Evolutionary conservation across 306 rosid genomes (phyloP), one percentile per base, ranked within the genome.

Genomic region (Vigna angularis): DNA sequence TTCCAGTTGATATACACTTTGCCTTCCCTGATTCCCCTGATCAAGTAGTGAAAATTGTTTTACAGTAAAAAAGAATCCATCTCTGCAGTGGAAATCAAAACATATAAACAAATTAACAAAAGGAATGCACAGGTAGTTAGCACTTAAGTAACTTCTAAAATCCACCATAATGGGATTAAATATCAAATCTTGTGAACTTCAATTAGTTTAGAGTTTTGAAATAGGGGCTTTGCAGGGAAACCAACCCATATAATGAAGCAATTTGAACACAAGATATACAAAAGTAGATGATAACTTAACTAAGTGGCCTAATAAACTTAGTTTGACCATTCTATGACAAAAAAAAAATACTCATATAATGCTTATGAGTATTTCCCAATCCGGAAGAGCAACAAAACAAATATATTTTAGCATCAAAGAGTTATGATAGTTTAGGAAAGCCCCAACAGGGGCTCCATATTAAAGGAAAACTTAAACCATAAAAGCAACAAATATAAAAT

Each of bases 31-130:
- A 80, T 51, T 86, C 78, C 93, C 98, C 70, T 88, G 88, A 84
- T 93, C 94, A 67, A 93, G 96, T 86, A 93, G 85, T 58, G 98
- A 93, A 81, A 93, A 96, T 88, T 93, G 94, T 85, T 93, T 93
- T 16, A 93, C 83, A 76, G 96, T 96, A 82, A 90, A 86, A 71
- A 93, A 93, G 76, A 45, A 53, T 50, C 98, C 98, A 49, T 82
- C 85, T 28, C 98, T 93, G 82, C 58, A 75, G 44, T 71, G 70
- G 55, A 52, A 58, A 67, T 28, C 55, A 82, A 70, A 38, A 76
- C 49, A 69, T 28, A 26, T 57, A n/a, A 22, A 63, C 50, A 17
- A 66, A 34, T 16, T 38, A 77, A 44, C 58, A 2, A 42, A 66
- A 12, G 34, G 18, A 66, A 66, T n/a, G 18, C 75, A 47, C 70